Evolutionary conservation across 2,329 filamentous ascomycete genomes (phyloP).

Genomic region (Stromatinia cepivora): DNA sequence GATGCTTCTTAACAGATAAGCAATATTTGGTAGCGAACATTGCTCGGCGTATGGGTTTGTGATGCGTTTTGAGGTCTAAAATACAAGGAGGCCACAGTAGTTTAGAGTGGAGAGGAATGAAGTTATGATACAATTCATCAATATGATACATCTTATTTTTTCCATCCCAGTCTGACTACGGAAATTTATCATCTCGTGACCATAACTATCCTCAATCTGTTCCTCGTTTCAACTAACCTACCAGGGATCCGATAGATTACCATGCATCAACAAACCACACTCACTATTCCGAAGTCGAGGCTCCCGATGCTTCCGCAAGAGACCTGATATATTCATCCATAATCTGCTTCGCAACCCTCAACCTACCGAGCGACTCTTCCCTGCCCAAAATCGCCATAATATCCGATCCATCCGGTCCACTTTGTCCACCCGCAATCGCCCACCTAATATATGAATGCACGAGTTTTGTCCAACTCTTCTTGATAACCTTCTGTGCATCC

Average conservation of each 20-base stretch:
- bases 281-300: not conserved
- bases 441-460: conserved; percentile 58
- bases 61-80: conserved; percentile 21
- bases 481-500: conserved; percentile 6
- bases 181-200: not conserved
- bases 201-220: not conserved
- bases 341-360: conserved; percentile 31
- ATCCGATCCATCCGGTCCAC: conserved; percentile 54
- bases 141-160: conserved; percentile 8
- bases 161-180: not conserved
- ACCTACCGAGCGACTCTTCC: conserved; percentile 49
- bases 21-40: conserved; percentile 10
- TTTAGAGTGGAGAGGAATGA: conserved; percentile 20
- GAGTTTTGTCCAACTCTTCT: conserved; percentile 45
- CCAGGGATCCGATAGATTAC: not conserved
- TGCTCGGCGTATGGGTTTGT: conserved; percentile 17
- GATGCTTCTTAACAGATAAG: not conserved
- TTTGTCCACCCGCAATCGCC: conserved; percentile 53
- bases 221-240: not conserved
- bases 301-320: not conserved
- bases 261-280: not conserved
- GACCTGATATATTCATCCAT: conserved; percentile 4
- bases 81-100: conserved; percentile 9
- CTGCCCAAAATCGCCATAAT: conserved; percentile 57
- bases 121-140: conserved; percentile 18